Evolutionary conservation across 2,329 filamentous ascomycete genomes (phyloP).

Genomic region (Penicillium sp.): DNA sequence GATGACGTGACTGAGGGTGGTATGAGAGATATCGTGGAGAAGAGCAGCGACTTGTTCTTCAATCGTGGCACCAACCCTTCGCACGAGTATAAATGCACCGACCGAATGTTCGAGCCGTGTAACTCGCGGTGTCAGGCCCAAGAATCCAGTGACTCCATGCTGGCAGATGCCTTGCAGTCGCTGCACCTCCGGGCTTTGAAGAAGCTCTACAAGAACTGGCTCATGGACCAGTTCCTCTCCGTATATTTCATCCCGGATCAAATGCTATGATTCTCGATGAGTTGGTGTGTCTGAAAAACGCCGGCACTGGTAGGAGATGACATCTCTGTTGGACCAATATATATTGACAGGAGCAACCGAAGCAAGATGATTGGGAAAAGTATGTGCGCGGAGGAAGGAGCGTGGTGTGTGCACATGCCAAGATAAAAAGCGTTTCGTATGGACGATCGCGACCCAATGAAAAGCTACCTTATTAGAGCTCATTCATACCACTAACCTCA

Average conservation of each 20-base stretch:
- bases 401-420: too few relatives aligned
- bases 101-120: slow-evolving; percentile 44
- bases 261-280: slow-evolving; percentile 13
- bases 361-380: too few relatives aligned
- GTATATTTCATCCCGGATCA: slow-evolving; percentile 38
- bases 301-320: not conserved
- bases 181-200: slow-evolving; percentile 32
- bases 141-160: slow-evolving; percentile 38
- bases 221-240: slow-evolving; percentile 35
- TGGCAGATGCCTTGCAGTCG: slow-evolving; percentile 39
- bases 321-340: not conserved
- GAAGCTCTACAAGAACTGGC: slow-evolving; percentile 38
- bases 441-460: too few relatives aligned
- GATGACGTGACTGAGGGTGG: slow-evolving; percentile 42
- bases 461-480: too few relatives aligned
- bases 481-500: too few relatives aligned
- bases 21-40: slow-evolving; percentile 43
- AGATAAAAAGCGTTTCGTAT: too few relatives aligned
- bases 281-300: slow-evolving; percentile 20
- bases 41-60: slow-evolving; percentile 42
- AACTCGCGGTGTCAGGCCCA: slow-evolving; percentile 35
- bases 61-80: slow-evolving; percentile 34
- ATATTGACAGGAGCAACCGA: not conserved
- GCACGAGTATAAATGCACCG: slow-evolving; percentile 41
- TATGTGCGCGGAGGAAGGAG: too few relatives aligned